Evolutionary conservation across 257 asterid genomes (phyloP).

Genomic region (Mentha longifolia): DNA sequence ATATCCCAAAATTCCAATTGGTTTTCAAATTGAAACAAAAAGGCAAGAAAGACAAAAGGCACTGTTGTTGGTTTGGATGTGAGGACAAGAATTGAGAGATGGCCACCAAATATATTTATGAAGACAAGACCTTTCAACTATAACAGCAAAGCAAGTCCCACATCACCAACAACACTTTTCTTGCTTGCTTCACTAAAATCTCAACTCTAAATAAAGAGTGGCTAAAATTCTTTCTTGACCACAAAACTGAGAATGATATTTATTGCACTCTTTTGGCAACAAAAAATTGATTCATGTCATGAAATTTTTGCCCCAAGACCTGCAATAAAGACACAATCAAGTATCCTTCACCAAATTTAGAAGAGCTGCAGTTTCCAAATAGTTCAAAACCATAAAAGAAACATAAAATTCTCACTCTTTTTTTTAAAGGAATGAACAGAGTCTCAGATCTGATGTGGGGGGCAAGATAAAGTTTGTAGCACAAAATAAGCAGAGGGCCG

Average conservation of each 20-base stretch:
- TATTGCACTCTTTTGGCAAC: not conserved
- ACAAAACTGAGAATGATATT: not conserved
- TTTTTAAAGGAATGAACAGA: not conserved
- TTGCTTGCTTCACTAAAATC: conserved; percentile 15
- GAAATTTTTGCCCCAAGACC: not conserved
- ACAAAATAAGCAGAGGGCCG: not conserved
- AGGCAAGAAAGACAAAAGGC: not conserved
- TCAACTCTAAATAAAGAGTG: not conserved
- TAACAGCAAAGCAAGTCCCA: conserved; percentile 34
- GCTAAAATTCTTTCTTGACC: not conserved
- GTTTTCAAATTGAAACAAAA: not conserved
- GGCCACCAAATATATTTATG: conserved; percentile 9
- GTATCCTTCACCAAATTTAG: not conserved
- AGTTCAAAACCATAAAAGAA: not conserved
- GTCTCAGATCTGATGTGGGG: not conserved
- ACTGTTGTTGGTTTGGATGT: conserved; percentile 8
- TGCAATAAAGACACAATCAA: conserved; percentile 14
- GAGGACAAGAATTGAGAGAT: conserved; percentile 32
- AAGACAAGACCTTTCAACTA: conserved; percentile 32
- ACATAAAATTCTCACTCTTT: too few relatives aligned
- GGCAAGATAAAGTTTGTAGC: not conserved
- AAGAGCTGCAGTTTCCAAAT: conserved; percentile 1
- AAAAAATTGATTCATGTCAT: not conserved
- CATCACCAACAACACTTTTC: conserved; percentile 19
- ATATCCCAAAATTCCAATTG: not conserved